Evolutionary conservation across 2,329 filamentous ascomycete genomes (phyloP), one percentile per base, ranked within the genome.

Genomic region (Penicillium sp.): DNA sequence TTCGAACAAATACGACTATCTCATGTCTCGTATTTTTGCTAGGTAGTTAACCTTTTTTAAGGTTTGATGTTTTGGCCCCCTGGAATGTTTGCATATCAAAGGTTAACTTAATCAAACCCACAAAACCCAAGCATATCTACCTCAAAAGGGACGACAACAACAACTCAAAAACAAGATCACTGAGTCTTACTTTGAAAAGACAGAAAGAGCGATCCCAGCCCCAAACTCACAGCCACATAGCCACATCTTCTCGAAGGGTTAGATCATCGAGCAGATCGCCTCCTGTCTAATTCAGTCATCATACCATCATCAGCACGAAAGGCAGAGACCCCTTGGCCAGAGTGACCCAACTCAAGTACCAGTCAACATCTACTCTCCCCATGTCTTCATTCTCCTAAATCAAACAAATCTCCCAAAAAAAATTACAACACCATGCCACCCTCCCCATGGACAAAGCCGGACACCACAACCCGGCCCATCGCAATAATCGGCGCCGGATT

Each of bases 391-490:
- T 19, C 26, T 29, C 6, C n/a, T 21, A 10, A 5, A 10, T 45
- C 42, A 45, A 45, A 23, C 25, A 16, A 23, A 25, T 45, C 23
- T 45, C 23, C 44, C 44, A 33, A 35, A 48, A 48, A 26, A 48
- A 42, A n/a, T 43, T 2, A 16, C 31, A 8, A 13, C 37, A 60
- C 14, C 29, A 64, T 66, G 62, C 49, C 58, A n/a, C 52, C 57
- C 21, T 53, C 55, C 19, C 46, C 62, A 3, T 67, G 63, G 64
- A 60, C 47, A 25, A 58, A 48, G 19, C 65, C 62, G 5, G 61
- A 67, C 42, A 65, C 60, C 42, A 61, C 33, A 21, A 58, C 47
- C 21, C 61, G 65, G 26, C 64, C 64, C n/a, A 58, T 56, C 25
- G 25, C 25, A 3, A 25, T 25, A 25, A 25, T 25, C 25, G 25